Evolutionary conservation across 805 yeast genomes (phyloP).

Genomic region (Sugiyamaella smithiae): DNA sequence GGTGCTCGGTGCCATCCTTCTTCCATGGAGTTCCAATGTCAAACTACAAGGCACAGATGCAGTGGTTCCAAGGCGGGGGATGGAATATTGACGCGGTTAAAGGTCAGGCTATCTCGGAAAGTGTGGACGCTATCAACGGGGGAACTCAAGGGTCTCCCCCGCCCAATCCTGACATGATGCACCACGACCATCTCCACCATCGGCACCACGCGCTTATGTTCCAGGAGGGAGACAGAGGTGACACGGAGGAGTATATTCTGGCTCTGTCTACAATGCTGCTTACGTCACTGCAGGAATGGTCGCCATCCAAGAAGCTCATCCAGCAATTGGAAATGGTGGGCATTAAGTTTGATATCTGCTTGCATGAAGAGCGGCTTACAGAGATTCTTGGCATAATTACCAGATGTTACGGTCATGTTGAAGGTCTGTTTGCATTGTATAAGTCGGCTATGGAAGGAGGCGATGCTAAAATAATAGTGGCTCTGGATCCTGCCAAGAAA

Average conservation of each 20-base stretch:
- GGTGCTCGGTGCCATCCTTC: slow-evolving; percentile 49
- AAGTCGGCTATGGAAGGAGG: slow-evolving; percentile 25
- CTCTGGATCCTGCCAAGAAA: slow-evolving; percentile 51
- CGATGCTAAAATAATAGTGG: slow-evolving; percentile 48
- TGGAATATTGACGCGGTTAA: slow-evolving; percentile 22
- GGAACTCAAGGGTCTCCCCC: slow-evolving; percentile 2
- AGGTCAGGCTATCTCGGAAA: slow-evolving; percentile 4
- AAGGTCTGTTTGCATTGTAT: slow-evolving; percentile 27
- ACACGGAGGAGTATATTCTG: slow-evolving; percentile 6
- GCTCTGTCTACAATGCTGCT: slow-evolving; percentile 37
- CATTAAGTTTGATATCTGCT: slow-evolving; percentile 54
- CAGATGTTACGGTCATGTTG: slow-evolving; percentile 24
- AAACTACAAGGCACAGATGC: slow-evolving; percentile 14
- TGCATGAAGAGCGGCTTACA: slow-evolving; percentile 26
- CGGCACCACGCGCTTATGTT: slow-evolving; percentile 5
- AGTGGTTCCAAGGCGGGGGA: slow-evolving; percentile 28
- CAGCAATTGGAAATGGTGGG: slow-evolving; percentile 56
- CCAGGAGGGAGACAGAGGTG: neutral
- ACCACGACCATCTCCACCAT: slow-evolving; percentile 5
- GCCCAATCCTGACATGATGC: slow-evolving; percentile 4
- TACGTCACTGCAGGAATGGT: slow-evolving; percentile 46
- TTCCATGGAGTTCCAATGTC: slow-evolving; percentile 25
- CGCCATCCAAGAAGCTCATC: slow-evolving; percentile 52
- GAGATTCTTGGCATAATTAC: slow-evolving; percentile 44
- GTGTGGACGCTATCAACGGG: neutral